Percentiles rank a stretch among this genome's conserved stretches.
Conservation (phyloP, 1,284 basidiomycete species). For the Ustilago tritici region DNA sequence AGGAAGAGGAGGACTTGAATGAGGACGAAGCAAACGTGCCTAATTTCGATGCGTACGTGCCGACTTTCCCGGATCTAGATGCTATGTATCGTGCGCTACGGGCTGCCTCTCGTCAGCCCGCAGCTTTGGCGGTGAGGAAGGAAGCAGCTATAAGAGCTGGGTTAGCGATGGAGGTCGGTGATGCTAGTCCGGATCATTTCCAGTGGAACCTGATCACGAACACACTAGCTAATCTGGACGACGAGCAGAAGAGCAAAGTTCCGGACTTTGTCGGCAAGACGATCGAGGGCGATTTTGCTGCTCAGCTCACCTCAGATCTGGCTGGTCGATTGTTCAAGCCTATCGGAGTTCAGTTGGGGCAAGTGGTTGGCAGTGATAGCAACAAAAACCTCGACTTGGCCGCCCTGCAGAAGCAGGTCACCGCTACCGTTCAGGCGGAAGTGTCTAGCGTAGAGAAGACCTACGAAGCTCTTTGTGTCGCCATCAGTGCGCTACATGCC, state of each 20-base stretch:
- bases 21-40: conserved; percentile 35
- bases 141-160: neutral
- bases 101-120: conserved; percentile 22
- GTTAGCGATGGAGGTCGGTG: neutral
- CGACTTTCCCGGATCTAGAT: conserved; percentile 50
- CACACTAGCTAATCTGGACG: conserved; percentile 31
- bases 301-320: conserved; percentile 61
- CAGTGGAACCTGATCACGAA: conserved; percentile 53
- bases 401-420: conserved; percentile 29
- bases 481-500: conserved; percentile 84
- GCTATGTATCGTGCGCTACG: conserved; percentile 38
- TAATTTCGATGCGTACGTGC: conserved; percentile 46
- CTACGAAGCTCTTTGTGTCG: conserved; percentile 74
- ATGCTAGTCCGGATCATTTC: conserved; percentile 30
- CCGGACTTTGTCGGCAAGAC: conserved; percentile 58
- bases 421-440: conserved; percentile 4
- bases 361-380: conserved; percentile 33
- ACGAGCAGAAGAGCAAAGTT: conserved; percentile 11
- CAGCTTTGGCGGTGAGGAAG: neutral
- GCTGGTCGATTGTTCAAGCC: conserved; percentile 59
- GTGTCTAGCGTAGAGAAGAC: conserved; percentile 11
- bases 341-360: conserved; percentile 28
- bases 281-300: conserved; percentile 69
- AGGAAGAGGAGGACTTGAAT: conserved; percentile 22
- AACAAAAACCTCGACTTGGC: conserved; percentile 21